These are phyloP conservation scores for Claviceps sp. DNA, from an alignment of 2,329 filamentous ascomycete species.

Conservation along the genomic window DNA sequence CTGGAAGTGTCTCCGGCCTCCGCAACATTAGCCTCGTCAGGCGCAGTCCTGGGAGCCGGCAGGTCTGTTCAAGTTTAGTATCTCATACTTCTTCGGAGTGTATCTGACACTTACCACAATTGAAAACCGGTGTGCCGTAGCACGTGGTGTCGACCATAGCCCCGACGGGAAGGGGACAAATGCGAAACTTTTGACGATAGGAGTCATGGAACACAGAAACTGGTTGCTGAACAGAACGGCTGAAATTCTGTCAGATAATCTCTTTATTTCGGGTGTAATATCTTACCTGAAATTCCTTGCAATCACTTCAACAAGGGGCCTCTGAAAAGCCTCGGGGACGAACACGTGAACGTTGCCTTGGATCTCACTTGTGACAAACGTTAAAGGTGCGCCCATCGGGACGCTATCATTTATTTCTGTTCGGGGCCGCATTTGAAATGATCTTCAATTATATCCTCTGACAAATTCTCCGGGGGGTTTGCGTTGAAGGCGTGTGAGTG, in stretches of 20 bases:
- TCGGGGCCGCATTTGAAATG: not conserved
- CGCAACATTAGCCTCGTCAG: not conserved
- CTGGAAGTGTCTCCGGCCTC: not conserved
- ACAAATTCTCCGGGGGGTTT: not conserved
- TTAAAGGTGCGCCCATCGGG: conserved; percentile 10
- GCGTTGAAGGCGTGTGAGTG: not conserved
- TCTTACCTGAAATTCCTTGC: conserved; percentile 16
- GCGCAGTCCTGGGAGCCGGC: not conserved
- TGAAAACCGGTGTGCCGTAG: conserved; percentile 11
- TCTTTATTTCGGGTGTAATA: not conserved
- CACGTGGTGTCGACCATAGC: conserved; percentile 4
- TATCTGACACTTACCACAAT: conserved; percentile 9
- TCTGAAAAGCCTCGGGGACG: conserved; percentile 11
- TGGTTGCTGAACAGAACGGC: conserved; percentile 13
- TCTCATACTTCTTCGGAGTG: not conserved
- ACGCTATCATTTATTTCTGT: conserved; percentile 1
- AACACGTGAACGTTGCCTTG: conserved; percentile 15
- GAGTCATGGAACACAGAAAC: conserved; percentile 15
- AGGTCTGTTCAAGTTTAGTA: not conserved
- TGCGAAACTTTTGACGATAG: conserved; percentile 12
- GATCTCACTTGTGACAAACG: conserved; percentile 12
- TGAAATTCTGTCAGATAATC: conserved; percentile 3
- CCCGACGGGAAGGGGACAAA: conserved; percentile 13
- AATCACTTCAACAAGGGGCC: conserved; percentile 9
- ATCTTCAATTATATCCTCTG: not conserved